A percentile compares a stretch with the other conserved stretches of the same genome.
Conservation (phyloP, 2,329 filamentous ascomycete species). For the Aspergillus novoparasiticus region DNA sequence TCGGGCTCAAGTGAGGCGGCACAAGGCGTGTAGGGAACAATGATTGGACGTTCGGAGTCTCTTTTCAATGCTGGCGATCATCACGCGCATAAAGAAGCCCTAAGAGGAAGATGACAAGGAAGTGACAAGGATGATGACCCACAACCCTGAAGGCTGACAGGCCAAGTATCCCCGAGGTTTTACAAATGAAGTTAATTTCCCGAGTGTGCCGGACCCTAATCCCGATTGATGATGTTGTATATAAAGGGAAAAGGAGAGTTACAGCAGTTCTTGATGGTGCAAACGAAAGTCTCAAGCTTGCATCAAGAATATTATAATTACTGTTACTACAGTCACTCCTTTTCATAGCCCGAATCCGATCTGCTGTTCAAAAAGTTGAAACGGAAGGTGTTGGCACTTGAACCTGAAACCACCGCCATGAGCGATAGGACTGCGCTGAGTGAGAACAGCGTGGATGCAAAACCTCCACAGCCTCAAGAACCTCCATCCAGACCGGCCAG, state of each 20-base stretch:
- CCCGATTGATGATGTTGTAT: neutral
- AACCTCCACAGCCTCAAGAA: neutral
- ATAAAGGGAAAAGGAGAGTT: neutral
- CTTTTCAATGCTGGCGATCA: neutral
- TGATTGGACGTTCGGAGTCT: neutral
- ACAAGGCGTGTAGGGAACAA: no score
- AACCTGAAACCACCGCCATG: neutral
- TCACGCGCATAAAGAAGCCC: no score
- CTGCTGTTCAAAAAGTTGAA: neutral
- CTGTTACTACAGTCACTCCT: neutral
- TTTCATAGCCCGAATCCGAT: neutral
- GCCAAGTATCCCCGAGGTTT: neutral
- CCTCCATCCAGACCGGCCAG: neutral
- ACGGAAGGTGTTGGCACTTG: neutral
- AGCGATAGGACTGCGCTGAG: neutral
- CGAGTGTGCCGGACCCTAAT: neutral
- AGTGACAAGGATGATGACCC: neutral
- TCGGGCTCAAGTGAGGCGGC: no score
- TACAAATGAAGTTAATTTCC: neutral
- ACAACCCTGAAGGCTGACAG: neutral
- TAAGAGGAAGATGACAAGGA: no score
- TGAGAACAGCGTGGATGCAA: neutral
- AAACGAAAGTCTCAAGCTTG: neutral
- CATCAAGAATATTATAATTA: neutral
- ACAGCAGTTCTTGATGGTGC: neutral